Evolutionary conservation across 768 basidiomycete genomes (phyloP).

Genomic region (Bullera alba): DNA sequence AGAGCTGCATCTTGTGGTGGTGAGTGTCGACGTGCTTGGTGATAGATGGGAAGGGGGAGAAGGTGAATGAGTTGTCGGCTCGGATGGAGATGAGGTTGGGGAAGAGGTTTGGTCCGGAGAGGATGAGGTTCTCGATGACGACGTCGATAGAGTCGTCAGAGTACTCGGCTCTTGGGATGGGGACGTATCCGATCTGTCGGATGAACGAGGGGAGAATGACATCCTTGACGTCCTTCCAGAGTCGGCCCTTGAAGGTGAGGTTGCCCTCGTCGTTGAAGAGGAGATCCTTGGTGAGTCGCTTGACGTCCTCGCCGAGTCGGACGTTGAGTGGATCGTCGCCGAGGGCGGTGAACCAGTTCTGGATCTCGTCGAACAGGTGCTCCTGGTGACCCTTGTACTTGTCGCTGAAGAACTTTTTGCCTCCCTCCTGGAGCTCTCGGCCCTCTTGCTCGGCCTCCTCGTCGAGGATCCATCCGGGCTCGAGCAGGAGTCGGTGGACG

Average conservation of each 20-base stretch:
- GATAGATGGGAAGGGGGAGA: constrained; percentile 63
- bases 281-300: constrained; percentile 71
- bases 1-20: constrained; percentile 67
- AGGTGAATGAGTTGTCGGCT: constrained; percentile 72
- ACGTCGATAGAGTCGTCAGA: constrained; percentile 78
- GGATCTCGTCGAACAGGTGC: constrained; percentile 61
- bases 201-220: constrained; percentile 75
- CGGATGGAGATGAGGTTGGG: constrained; percentile 58
- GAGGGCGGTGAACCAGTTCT: constrained; percentile 76
- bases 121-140: constrained; percentile 65
- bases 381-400: constrained; percentile 75
- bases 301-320: constrained; percentile 70
- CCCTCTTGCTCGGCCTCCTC: constrained; percentile 65
- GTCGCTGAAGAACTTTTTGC: constrained; percentile 67
- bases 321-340: constrained; percentile 76
- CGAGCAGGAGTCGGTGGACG: constrained; percentile 65
- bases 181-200: constrained; percentile 60
- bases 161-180: constrained; percentile 91
- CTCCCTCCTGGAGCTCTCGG: constrained; percentile 58
- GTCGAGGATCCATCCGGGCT: constrained; percentile 79
- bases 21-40: constrained; percentile 50
- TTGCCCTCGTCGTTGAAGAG: constrained; percentile 62
- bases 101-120: constrained; percentile 70
- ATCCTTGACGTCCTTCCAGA: constrained; percentile 77
- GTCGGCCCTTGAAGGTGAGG: constrained; percentile 75